phyloP scores from a whole-genome alignment of 2,329 filamentous ascomycete genomes.

The Tolypocladium nubicola region DNA sequence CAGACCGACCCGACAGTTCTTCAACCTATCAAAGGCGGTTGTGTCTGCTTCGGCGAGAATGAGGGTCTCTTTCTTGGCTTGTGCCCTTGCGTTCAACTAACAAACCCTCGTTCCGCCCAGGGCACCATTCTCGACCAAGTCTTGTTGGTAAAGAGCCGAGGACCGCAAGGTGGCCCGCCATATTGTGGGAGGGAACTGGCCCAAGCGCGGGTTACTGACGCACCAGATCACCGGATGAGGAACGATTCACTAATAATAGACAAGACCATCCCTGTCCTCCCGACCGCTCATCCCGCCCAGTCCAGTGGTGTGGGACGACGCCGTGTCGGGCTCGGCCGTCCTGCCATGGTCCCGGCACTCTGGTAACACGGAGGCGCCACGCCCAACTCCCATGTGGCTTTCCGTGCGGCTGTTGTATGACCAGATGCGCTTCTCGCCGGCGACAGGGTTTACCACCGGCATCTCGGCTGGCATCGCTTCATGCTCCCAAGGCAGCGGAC shows the following conservation, averaged over 20 bases:
- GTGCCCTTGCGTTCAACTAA: background rate
- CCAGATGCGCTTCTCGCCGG: background rate
- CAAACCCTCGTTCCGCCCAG: too few species aligned
- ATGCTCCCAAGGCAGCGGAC: background rate
- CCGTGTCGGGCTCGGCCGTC: background rate
- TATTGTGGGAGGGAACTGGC: background rate
- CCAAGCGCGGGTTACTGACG: background rate
- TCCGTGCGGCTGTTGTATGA: too few species aligned
- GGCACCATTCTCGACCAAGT: background rate
- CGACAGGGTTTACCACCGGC: background rate
- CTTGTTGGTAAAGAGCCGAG: background rate
- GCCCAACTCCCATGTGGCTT: background rate
- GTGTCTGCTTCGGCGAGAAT: background rate
- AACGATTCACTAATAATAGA: background rate
- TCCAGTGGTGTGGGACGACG: background rate
- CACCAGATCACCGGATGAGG: background rate
- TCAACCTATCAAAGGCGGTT: background rate
- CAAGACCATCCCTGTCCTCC: background rate
- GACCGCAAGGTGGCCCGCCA: too few species aligned
- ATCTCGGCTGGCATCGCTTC: background rate
- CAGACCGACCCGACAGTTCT: background rate
- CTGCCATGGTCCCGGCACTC: background rate
- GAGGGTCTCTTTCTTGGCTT: background rate
- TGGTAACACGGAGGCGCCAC: background rate
- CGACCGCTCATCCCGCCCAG: background rate